Percentiles rank a stretch among this genome's conserved stretches.
Evolutionary conservation across 805 yeast genomes (phyloP).

Genomic region (Ogataea chonburiensis): DNA sequence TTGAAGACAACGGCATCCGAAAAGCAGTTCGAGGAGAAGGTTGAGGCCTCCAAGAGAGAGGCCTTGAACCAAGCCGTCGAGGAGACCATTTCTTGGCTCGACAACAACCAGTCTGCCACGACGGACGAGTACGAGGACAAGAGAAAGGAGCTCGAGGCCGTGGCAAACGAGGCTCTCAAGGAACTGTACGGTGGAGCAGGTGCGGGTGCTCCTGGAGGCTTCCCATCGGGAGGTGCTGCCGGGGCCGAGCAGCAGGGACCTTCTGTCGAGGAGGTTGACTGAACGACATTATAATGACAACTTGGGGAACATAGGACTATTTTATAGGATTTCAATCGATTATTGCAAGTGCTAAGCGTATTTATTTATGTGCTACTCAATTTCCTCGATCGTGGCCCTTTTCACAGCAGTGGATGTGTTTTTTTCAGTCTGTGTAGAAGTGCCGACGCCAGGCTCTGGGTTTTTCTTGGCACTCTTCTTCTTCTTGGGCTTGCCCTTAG

Average conservation of each 20-base stretch:
- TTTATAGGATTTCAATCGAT: conserved; percentile 9
- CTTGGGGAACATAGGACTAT: conserved; percentile 2
- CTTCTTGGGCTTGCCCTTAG: conserved; percentile 26
- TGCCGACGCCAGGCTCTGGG: not conserved
- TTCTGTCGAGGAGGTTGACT: conserved; percentile 81
- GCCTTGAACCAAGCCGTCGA: conserved; percentile 74
- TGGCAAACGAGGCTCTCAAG: conserved; percentile 95
- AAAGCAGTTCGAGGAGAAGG: conserved; percentile 38
- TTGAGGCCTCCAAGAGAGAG: conserved; percentile 47
- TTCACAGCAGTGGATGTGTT: conserved; percentile 16
- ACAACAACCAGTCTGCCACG: conserved; percentile 87
- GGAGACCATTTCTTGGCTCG: conserved; percentile 84
- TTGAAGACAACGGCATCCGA: conserved; percentile 45
- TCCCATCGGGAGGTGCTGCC: conserved; percentile 48
- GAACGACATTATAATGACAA: conserved; percentile 27
- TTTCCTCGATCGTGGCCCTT: conserved; percentile 30
- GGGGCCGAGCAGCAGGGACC: conserved; percentile 50
- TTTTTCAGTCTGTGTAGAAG: conserved; percentile 12
- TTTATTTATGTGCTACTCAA: conserved; percentile 18
- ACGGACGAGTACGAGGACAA: conserved; percentile 89
- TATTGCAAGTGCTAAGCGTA: conserved; percentile 1
- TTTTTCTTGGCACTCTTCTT: conserved; percentile 9
- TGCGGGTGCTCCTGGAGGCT: conserved; percentile 69
- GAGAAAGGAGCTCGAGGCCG: conserved; percentile 94
- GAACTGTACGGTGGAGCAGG: conserved; percentile 96